A percentile compares a stretch with the other conserved stretches of the same genome.
These are phyloP conservation scores for Cyclocybe cylindracea DNA, from an alignment of 768 basidiomycete genomes.

Conservation along the genomic window DNA sequence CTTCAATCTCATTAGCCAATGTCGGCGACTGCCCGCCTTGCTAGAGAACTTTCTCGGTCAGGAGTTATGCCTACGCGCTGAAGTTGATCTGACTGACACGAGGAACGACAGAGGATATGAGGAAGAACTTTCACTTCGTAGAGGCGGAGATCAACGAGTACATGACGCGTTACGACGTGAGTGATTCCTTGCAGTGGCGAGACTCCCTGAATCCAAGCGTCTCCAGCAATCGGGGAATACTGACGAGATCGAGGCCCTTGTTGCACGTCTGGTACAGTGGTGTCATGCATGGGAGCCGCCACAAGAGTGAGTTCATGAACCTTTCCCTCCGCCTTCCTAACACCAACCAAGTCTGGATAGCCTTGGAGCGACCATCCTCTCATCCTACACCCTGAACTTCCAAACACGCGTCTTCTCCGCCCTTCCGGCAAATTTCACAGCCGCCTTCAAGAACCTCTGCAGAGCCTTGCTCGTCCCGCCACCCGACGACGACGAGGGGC, in stretches of 20 bases:
- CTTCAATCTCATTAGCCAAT: conserved; percentile 58
- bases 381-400: conserved; percentile 67
- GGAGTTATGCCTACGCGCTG: conserved; percentile 15
- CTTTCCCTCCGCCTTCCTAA: not conserved
- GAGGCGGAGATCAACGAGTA: conserved; percentile 56
- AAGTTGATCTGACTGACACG: not conserved
- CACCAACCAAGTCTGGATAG: conserved; percentile 33
- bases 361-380: conserved; percentile 58
- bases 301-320: conserved; percentile 48
- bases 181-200: conserved; percentile 3
- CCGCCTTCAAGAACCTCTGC: conserved; percentile 69
- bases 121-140: conserved; percentile 59
- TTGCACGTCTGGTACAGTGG: conserved; percentile 69
- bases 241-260: conserved; percentile 50
- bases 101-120: conserved; percentile 55
- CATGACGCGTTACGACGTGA: conserved; percentile 66
- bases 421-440: conserved; percentile 67
- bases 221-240: conserved; percentile 34
- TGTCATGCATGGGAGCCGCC: conserved; percentile 74
- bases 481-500: conserved; percentile 16
- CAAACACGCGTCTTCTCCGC: conserved; percentile 74
- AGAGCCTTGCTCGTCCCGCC: conserved; percentile 52
- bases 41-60: conserved; percentile 74
- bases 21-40: conserved; percentile 60
- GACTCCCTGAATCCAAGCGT: not conserved